Conservation (phyloP, 768 basidiomycete species). For the Imleria badia region DNA sequence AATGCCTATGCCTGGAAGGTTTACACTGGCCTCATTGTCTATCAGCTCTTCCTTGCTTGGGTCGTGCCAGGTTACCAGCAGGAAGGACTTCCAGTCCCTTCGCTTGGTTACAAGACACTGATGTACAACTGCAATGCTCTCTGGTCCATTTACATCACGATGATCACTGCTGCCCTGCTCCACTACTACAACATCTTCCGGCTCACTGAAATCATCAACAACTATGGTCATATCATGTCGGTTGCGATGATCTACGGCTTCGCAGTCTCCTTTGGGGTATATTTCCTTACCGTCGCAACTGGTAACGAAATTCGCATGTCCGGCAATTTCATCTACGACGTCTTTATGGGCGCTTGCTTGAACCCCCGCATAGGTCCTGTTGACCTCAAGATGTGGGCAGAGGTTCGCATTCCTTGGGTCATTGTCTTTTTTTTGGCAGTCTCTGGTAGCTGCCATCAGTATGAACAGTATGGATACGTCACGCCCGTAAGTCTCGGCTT, state of each 20-base stretch:
- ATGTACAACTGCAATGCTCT: constrained; percentile 98
- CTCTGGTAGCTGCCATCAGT: constrained; percentile 93
- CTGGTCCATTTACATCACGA: constrained; percentile 77
- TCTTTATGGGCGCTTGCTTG: constrained; percentile 93
- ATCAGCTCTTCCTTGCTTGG: constrained; percentile 88
- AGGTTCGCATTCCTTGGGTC: constrained; percentile 96
- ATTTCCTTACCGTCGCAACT: constrained; percentile 72
- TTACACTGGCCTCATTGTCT: constrained; percentile 84
- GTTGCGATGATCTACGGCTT: constrained; percentile 94
- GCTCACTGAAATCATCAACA: constrained; percentile 92
- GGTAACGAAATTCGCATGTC: constrained; percentile 90
- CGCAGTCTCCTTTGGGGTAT: constrained; percentile 74
- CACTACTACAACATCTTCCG: constrained; percentile 84
- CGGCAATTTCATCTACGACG: constrained; percentile 92
- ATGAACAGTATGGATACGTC: constrained; percentile 87
- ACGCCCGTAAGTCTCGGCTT: constrained; percentile 63
- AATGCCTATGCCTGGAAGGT: constrained; percentile 87
- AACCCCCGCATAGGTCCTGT: constrained; percentile 91
- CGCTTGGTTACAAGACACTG: constrained; percentile 87
- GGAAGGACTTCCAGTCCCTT: constrained; percentile 95
- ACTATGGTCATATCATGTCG: constrained; percentile 94
- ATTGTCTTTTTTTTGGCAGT: constrained; percentile 92
- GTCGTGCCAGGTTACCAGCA: constrained; percentile 91
- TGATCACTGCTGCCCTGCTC: constrained; percentile 69
- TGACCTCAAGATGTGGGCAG: constrained; percentile 99